phyloP scores from a whole-genome alignment of 345 rosid genomes.

The Melaleuca alternifolia region DNA sequence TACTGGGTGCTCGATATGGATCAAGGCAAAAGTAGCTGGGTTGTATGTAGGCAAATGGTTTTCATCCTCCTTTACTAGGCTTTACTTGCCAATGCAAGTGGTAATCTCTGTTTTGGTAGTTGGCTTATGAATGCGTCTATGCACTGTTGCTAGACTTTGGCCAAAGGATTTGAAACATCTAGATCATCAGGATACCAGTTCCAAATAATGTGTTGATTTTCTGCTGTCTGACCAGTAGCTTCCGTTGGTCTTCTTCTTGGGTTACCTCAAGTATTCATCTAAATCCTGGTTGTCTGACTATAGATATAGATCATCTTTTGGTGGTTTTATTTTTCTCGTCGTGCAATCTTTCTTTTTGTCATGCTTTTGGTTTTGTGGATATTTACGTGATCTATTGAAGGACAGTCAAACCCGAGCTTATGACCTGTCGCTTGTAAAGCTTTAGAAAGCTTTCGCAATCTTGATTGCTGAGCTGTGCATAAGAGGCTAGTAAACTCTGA shows the following conservation, averaged over 20 bases:
- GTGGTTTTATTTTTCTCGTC: background rate
- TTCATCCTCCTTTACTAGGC: background rate
- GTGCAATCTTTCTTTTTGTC: background rate
- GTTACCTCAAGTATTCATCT: background rate
- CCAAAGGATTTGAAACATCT: background rate
- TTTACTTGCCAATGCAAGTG: background rate
- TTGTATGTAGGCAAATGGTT: background rate
- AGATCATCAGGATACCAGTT: background rate
- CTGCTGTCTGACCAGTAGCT: background rate
- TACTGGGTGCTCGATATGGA: background rate
- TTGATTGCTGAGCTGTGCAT: background rate
- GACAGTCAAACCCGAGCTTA: background rate
- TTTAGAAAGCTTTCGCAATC: background rate
- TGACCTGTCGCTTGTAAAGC: background rate
- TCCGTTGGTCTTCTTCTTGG: background rate
- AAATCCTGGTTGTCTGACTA: background rate
- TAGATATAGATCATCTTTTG: background rate
- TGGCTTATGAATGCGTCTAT: background rate
- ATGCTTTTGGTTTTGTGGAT: background rate
- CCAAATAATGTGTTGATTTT: background rate
- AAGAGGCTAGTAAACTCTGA: background rate
- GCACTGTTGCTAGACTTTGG: background rate
- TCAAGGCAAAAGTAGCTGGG: background rate
- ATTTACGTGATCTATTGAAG: background rate
- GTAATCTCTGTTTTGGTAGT: background rate